Evolutionary conservation across 2,329 filamentous ascomycete genomes (phyloP).

Genomic region (Fusarium stilboides): DNA sequence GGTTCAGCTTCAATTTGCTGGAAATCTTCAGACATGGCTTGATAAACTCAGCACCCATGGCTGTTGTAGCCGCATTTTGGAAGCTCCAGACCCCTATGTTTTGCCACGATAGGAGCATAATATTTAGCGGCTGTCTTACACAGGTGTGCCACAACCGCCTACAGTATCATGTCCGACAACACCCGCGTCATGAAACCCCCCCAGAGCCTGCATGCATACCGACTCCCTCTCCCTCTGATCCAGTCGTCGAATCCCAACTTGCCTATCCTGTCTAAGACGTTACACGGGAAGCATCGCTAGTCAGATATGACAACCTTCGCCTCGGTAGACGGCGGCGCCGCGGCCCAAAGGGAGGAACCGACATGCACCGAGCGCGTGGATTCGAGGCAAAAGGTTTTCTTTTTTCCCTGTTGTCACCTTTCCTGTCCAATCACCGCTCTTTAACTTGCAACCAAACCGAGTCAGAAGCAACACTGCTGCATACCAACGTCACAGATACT

Average conservation of each 20-base stretch:
- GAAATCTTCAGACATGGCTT: conserved; percentile 8
- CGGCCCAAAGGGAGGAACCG: conserved; percentile 19
- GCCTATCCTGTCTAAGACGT: conserved; percentile 42
- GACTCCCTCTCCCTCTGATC: neutral
- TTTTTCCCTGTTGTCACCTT: conserved; percentile 3
- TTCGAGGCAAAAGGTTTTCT: conserved; percentile 23
- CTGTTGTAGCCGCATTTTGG: conserved; percentile 24
- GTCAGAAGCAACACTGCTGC: conserved; percentile 27
- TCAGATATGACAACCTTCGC: conserved; percentile 35
- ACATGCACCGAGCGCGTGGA: conserved; percentile 16
- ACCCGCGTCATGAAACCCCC: conserved; percentile 46
- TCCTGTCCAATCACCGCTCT: conserved; percentile 27
- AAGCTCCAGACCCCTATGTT: conserved; percentile 39
- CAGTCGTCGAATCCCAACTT: conserved; percentile 19
- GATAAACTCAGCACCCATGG: conserved; percentile 3
- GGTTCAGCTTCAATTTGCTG: neutral
- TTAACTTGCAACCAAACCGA: conserved; percentile 8
- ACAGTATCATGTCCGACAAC: conserved; percentile 36
- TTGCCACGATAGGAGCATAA: conserved; percentile 36
- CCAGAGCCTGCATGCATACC: conserved; percentile 8
- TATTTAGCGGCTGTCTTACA: conserved; percentile 40
- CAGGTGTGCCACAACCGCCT: conserved; percentile 43
- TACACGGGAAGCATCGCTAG: conserved; percentile 41
- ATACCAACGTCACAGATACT: conserved; percentile 27
- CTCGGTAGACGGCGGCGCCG: conserved; percentile 26